A percentile compares a stretch with the other conserved stretches of the same genome.
Evolutionary conservation across 495 filamentous ascomycete genomes (phyloP).

Genomic region (Neurospora sp.): DNA sequence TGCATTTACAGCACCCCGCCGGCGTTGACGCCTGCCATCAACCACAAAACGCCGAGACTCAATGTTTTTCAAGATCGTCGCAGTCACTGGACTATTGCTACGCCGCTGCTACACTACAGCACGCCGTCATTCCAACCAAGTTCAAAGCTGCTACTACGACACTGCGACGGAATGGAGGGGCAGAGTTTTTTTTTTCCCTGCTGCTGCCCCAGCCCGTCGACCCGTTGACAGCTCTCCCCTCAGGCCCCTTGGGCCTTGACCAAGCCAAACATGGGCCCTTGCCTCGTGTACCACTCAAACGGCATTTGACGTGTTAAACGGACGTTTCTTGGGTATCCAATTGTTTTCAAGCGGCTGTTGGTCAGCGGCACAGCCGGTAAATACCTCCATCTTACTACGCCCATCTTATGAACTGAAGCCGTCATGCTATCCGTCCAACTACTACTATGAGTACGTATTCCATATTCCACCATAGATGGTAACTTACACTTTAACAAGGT

Average conservation of each 20-base stretch:
- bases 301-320: not conserved
- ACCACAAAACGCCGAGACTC: not conserved
- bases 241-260: not conserved
- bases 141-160: not conserved
- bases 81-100: not conserved
- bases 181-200: not conserved
- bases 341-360: constrained; percentile 12
- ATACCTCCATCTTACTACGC: not conserved
- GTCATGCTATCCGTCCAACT: not conserved
- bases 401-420: not conserved
- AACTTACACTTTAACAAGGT: not conserved
- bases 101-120: not conserved
- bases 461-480: not conserved
- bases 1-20: not conserved
- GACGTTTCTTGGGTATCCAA: not conserved
- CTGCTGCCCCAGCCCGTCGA: not conserved
- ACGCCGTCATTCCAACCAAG: not conserved
- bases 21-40: not conserved
- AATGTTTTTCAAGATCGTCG: not conserved
- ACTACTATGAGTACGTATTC: not conserved
- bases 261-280: not conserved
- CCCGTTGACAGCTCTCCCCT: not conserved
- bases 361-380: constrained; percentile 20
- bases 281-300: not conserved
- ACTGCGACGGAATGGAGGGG: not conserved